A percentile compares a stretch with the other conserved stretches of the same genome.
These are phyloP conservation scores for Ceratocystis colombiana DNA, from an alignment of 2,329 filamentous ascomycete species.

Conservation along the genomic window DNA sequence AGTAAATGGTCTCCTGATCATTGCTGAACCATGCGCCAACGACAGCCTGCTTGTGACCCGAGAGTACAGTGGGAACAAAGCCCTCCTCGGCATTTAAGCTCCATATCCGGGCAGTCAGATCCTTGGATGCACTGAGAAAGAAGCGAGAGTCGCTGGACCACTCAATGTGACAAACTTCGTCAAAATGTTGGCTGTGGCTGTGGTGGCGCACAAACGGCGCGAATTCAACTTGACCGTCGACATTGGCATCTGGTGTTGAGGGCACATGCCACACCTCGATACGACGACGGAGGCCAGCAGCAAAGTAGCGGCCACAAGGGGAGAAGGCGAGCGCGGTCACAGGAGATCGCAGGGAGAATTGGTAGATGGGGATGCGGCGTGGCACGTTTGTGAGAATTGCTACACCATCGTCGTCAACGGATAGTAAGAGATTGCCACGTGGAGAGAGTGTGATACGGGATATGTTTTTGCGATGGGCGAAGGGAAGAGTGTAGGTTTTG, in stretches of 20 bases:
- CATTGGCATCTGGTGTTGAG: conserved; percentile 69
- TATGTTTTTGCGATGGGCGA: conserved; percentile 91
- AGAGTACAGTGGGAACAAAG: conserved; percentile 79
- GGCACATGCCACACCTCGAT: conserved; percentile 96
- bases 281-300: conserved; percentile 73
- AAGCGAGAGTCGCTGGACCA: conserved; percentile 97
- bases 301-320: conserved; percentile 83
- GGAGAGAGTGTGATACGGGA: conserved; percentile 78
- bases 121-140: conserved; percentile 83
- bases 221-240: conserved; percentile 78
- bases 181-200: conserved; percentile 79
- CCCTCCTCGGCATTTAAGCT: conserved; percentile 77
- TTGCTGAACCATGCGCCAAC: conserved; percentile 95
- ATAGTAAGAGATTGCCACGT: conserved; percentile 80
- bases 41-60: conserved; percentile 82
- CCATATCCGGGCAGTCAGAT: conserved; percentile 90
- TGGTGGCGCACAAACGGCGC: conserved; percentile 87
- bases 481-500: conserved; percentile 76
- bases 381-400: conserved; percentile 87
- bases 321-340: conserved; percentile 82
- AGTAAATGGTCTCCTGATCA: conserved; percentile 91
- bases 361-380: conserved; percentile 75
- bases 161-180: conserved; percentile 72
- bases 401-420: conserved; percentile 86
- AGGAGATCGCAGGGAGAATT: conserved; percentile 85